Conservation (phyloP, 352 stramenopile species). For the Phytophthora hibernalis region DNA sequence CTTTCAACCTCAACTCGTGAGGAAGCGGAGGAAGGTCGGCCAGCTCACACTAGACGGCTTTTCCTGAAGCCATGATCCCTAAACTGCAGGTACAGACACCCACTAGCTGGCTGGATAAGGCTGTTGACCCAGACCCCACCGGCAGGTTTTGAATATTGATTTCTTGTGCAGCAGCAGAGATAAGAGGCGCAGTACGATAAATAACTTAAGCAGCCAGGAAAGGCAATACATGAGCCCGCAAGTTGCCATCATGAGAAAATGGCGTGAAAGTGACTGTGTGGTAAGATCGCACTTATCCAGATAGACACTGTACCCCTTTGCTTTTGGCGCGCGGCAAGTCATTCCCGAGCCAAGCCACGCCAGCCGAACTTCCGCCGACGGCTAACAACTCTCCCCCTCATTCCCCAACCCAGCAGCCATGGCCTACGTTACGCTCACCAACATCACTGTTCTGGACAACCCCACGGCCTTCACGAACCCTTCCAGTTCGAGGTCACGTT, state of each 20-base stretch:
- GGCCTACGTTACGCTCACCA: conserved; percentile 91
- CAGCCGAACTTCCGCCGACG: neutral
- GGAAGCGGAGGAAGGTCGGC: conserved; percentile 56
- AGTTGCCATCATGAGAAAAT: conserved; percentile 2
- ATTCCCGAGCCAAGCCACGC: conserved; percentile 17
- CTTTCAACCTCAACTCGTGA: conserved; percentile 46
- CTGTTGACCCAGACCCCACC: too few species aligned
- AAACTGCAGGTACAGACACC: neutral
- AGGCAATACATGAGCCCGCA: too few species aligned
- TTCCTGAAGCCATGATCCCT: conserved; percentile 23
- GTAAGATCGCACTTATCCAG: conserved; percentile 31
- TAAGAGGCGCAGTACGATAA: neutral
- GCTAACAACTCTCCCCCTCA: too few species aligned
- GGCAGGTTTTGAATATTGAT: conserved; percentile 29
- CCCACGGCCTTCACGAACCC: conserved; percentile 96
- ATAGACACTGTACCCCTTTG: conserved; percentile 15
- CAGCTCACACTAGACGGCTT: conserved; percentile 66
- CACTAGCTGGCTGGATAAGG: too few species aligned
- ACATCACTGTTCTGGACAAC: conserved; percentile 99
- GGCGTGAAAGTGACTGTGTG: conserved; percentile 28
- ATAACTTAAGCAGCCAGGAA: neutral
- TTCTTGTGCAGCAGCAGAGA: too few species aligned
- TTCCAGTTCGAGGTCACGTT: conserved; percentile 99
- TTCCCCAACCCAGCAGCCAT: conserved; percentile 38
- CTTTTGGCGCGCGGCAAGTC: conserved; percentile 38